These are phyloP conservation scores for Claviceps pusilla DNA, from an alignment of 2,329 filamentous ascomycete genomes.

Conservation along the genomic window DNA sequence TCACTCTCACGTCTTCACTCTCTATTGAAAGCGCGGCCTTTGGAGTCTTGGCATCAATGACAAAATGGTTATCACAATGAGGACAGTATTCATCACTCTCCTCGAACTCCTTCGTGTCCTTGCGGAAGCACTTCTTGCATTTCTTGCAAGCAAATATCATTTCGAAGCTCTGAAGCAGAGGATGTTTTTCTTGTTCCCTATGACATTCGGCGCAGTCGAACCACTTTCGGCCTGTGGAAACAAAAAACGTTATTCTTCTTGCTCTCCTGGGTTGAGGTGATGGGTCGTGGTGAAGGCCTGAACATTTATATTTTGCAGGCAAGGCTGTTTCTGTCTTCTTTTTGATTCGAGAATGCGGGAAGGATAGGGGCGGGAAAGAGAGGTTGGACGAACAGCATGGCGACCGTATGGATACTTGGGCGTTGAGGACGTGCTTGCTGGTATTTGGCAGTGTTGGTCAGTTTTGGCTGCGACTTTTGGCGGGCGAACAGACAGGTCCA, in stretches of 20 bases:
- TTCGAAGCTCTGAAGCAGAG: constrained; percentile 61
- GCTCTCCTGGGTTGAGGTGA: background rate
- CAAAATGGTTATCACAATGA: constrained; percentile 97
- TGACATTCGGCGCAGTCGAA: constrained; percentile 98
- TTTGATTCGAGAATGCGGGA: background rate
- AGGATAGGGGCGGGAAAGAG: background rate
- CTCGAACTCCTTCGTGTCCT: constrained; percentile 82
- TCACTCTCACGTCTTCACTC: constrained; percentile 74
- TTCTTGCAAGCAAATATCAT: constrained; percentile 98
- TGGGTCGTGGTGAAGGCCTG: too few species aligned
- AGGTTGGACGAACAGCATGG: constrained; percentile 61
- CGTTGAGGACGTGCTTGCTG: constrained; percentile 97
- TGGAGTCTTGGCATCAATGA: constrained; percentile 75
- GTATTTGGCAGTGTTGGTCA: background rate
- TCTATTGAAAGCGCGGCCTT: constrained; percentile 75
- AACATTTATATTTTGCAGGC: background rate
- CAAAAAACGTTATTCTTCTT: background rate
- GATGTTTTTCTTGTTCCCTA: constrained; percentile 61
- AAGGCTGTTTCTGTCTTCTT: background rate
- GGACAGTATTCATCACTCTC: constrained; percentile 98
- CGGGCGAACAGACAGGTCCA: background rate
- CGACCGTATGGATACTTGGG: constrained; percentile 88
- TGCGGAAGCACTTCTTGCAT: constrained; percentile 95
- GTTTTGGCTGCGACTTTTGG: background rate
- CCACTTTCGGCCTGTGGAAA: constrained; percentile 67